Evolutionary conservation across 305 asterid genomes (phyloP), one percentile per base, ranked within the genome.

Genomic region (Caryopteris hybrid): DNA sequence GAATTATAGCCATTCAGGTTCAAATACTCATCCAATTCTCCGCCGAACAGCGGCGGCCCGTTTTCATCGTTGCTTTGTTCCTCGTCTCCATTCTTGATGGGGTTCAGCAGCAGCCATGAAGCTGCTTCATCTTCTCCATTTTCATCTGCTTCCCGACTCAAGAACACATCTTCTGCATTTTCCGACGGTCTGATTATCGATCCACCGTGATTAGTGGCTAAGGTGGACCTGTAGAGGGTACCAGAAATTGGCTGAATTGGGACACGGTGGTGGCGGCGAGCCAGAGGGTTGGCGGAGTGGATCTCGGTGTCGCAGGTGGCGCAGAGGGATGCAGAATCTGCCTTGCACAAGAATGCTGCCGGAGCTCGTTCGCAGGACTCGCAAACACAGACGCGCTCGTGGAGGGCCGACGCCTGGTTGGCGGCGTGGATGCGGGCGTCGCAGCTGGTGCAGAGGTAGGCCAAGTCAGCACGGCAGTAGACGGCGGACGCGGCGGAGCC

Each of bases 241-340:
- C 25, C 53, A 1, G 87, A 78, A 48, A 85, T 69, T 2, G 89
- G 84, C 47, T 74, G 48, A 20, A 87, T 69, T 0, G 95, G 95
- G 55, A 90, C 83, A 22, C 95, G 88, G 80, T 83, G 93, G 85
- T 88, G 97, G 73, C 97, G 94, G 29, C 86, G 83, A 0, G 97
- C 90, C 52, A 90, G 78, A 7, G 95, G 88, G 57, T 90, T 88
- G 14, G 92, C 95, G 0, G 94, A 83, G 78, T 88, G 97, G 75
- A 90, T 80, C 8, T 90, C 86, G 10, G 85, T 69, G 53, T 88
- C 96, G 69, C 93, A 86, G 69, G 82, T 55, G 59, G 84, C 61
- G 69, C 91, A 88, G 21, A 88, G 89, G n/a, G 88, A 88, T 27
- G 93, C 96, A 3, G 89, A 84, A 22, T 88, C 93, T 8, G 95